A percentile compares a stretch with the other conserved stretches of the same genome.
phyloP scores from a whole-genome alignment of 306 rosid genomes.

The Canavalia ensiformis region DNA sequence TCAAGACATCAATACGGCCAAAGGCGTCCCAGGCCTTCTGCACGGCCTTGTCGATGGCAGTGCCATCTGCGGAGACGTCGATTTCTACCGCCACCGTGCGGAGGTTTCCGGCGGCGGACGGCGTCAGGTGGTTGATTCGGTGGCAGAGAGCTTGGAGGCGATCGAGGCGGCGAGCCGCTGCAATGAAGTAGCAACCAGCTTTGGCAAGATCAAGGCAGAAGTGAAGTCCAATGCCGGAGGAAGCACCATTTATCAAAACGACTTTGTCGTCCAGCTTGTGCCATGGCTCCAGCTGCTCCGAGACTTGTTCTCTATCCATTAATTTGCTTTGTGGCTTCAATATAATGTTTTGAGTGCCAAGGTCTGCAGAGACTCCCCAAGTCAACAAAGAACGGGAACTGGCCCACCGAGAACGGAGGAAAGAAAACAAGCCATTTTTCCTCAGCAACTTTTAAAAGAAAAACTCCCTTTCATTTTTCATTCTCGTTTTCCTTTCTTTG shows the following conservation, averaged over 20 bases:
- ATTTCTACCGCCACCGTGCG: constrained; percentile 77
- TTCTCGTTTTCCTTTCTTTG: no score
- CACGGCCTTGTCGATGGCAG: constrained; percentile 63
- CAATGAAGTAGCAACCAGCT: constrained; percentile 75
- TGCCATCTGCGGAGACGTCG: constrained; percentile 67
- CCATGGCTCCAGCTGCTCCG: constrained; percentile 68
- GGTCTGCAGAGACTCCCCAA: background rate
- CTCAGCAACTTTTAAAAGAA: no score
- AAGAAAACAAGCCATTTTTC: no score
- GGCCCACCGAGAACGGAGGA: no score
- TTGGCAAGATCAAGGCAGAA: constrained; percentile 78
- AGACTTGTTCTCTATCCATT: constrained; percentile 36
- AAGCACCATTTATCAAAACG: constrained; percentile 86
- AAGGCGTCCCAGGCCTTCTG: constrained; percentile 81
- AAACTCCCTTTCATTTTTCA: no score
- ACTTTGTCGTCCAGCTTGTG: constrained; percentile 65
- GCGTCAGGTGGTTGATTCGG: constrained; percentile 54
- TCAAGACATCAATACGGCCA: constrained; percentile 72
- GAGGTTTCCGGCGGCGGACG: background rate
- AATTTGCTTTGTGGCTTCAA: constrained; percentile 33
- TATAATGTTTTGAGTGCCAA: background rate
- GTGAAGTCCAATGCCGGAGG: constrained; percentile 79
- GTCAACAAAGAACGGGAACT: no score
- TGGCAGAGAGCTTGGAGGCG: constrained; percentile 70
- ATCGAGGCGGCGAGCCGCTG: constrained; percentile 82